Evolutionary conservation across 148 eudicot genomes (phyloP), one percentile per base, ranked within the genome.

Genomic region (Suaeda aralocaspica): DNA sequence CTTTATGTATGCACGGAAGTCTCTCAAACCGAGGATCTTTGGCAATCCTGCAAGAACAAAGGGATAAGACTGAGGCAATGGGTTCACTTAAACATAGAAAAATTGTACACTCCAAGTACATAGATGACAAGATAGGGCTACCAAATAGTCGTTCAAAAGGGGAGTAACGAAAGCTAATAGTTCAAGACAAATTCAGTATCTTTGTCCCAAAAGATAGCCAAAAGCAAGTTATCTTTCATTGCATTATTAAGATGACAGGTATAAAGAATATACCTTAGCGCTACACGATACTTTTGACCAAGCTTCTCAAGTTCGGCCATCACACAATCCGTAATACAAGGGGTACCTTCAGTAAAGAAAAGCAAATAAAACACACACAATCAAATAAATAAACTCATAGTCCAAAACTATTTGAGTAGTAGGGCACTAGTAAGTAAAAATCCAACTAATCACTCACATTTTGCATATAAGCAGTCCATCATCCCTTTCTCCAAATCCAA

Each of bases 301-400:
- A 95, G 73, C 83, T 91, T 95, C 82, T 95, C 99, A 59, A 95
- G 96, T 79, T 95, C 97, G 33, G 97, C 99, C 92, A 95, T 95
- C 53, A 91, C 97, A 77, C 99, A 95, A 80, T 94, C 97, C 6
- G 99, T 94, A 30, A 91, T 94, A 64, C 99, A 94, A 57, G 99
- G 99, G 62, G 99, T 94, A 71, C 99, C 99, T 94, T 34, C 13
- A 63, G 22, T 67, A 22, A 25, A 52, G 24, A 41, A 66, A 19
- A 57, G 53, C 42, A 30, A 58, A 44, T 46, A 50, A 69, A 30
- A 33, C 48, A 44, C 6, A 10, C 5, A 8, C 0, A 1, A 42
- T 14, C 6, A 5, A 55, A 57, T 14, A 21, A 19, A 46, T 14
- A 21, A 74, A 13, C 59, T 16, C 59, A 25, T 55, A 10, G 15